Conservation (phyloP, 805 yeast genomes). For the Wickerhamiella cacticola region DNA sequence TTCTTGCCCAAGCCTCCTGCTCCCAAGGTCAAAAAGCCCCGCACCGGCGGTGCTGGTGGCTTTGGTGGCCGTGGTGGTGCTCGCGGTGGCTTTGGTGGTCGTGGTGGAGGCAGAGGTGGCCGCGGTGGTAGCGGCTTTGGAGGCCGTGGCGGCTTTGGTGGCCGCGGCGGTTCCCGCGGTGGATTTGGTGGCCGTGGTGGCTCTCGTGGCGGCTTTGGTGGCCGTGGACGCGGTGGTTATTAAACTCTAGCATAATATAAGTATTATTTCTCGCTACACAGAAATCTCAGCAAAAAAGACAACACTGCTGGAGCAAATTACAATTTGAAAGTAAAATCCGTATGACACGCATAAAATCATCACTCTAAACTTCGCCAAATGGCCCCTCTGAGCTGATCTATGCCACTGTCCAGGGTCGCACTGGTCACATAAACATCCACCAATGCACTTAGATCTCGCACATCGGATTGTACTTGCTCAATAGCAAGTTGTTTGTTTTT, state of each 20-base stretch:
- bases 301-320: too few species aligned
- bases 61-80: conserved; percentile 42
- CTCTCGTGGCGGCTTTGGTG: conserved; percentile 38
- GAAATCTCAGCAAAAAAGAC: too few species aligned
- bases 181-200: conserved; percentile 31
- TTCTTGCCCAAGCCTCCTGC: conserved; percentile 80
- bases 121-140: conserved; percentile 38
- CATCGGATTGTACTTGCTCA: background rate
- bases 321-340: too few species aligned
- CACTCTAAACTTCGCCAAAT: conserved; percentile 19
- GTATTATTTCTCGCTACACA: background rate
- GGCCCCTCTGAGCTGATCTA: conserved; percentile 5
- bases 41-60: conserved; percentile 64
- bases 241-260: conserved; percentile 1
- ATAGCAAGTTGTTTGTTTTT: background rate
- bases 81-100: conserved; percentile 34
- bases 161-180: conserved; percentile 25
- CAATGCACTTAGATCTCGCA: background rate
- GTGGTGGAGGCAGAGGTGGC: conserved; percentile 35
- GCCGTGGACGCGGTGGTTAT: conserved; percentile 24
- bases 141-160: conserved; percentile 33
- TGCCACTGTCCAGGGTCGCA: background rate
- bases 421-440: conserved; percentile 4
- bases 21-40: conserved; percentile 36
- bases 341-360: too few species aligned